A percentile compares a stretch with the other conserved stretches of the same genome.
Evolutionary conservation across 352 stramenopile genomes (phyloP).

Genomic region (Globisporangium nagaii): DNA sequence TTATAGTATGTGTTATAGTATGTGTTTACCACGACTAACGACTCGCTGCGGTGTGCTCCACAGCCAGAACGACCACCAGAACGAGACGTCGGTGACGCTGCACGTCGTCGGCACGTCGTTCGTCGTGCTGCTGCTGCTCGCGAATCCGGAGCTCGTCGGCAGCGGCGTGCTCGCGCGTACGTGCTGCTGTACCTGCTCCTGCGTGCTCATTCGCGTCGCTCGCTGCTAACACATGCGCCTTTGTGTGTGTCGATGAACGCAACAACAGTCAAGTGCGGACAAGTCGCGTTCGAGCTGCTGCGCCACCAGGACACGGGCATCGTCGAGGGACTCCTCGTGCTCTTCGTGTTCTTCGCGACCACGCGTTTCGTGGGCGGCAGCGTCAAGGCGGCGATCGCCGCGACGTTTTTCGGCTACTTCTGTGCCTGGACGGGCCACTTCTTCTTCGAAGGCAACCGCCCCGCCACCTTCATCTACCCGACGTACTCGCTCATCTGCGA

Average conservation of each 20-base stretch:
- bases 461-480: conserved; percentile 67
- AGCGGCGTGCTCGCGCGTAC: conserved; percentile 20
- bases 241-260: background rate
- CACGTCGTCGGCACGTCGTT: conserved; percentile 39
- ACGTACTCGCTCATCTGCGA: conserved; percentile 59
- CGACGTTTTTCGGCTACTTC: conserved; percentile 36
- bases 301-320: conserved; percentile 34
- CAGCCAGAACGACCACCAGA: conserved; percentile 31
- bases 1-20: background rate
- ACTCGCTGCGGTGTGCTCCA: background rate
- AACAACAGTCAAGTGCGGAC: conserved; percentile 25
- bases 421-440: conserved; percentile 69
- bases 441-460: conserved; percentile 52
- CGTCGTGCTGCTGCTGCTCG: conserved; percentile 24
- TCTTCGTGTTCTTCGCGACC: conserved; percentile 24
- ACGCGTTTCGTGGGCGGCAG: conserved; percentile 32
- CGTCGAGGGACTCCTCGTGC: conserved; percentile 19
- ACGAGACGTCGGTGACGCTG: conserved; percentile 35
- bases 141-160: conserved; percentile 31
- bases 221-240: background rate
- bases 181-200: background rate
- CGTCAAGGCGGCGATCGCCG: conserved; percentile 8
- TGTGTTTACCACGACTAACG: background rate
- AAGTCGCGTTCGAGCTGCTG: conserved; percentile 31
- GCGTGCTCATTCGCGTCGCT: background rate